phyloP scores from a whole-genome alignment of 2,329 filamentous ascomycete genomes.

The Diaporthe sp. region DNA sequence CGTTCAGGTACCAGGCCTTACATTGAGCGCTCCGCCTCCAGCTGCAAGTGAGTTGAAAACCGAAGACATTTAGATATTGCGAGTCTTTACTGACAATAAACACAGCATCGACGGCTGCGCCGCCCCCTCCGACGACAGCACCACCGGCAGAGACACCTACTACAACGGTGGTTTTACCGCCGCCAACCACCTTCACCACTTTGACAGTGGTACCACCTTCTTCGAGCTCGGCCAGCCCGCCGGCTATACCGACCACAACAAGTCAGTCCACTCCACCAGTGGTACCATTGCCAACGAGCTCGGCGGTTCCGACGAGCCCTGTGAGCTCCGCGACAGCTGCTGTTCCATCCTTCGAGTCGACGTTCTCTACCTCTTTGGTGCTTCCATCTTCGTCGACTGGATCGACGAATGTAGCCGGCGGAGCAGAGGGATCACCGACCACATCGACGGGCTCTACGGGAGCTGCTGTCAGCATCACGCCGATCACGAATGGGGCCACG shows the following conservation, averaged over 20 bases:
- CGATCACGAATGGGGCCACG: background rate
- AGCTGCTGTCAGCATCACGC: constrained; percentile 1
- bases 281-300: background rate
- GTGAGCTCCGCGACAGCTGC: background rate
- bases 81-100: background rate
- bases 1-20: constrained; percentile 17
- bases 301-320: background rate
- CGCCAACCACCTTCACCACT: background rate
- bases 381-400: constrained; percentile 18
- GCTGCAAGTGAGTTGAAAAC: constrained; percentile 4
- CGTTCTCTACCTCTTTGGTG: background rate
- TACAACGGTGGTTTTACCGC: background rate
- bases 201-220: background rate
- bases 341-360: background rate
- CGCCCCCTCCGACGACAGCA: constrained; percentile 2
- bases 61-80: background rate
- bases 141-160: background rate
- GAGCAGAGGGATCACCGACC: background rate
- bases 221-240: background rate
- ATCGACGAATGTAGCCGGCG: constrained; percentile 15
- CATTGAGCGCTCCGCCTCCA: constrained; percentile 4
- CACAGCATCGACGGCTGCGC: constrained; percentile 7
- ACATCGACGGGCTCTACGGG: background rate
- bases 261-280: background rate
- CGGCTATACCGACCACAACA: background rate